phyloP scores from a whole-genome alignment of 2,329 filamentous ascomycete genomes.

The Curvularia lunata region DNA sequence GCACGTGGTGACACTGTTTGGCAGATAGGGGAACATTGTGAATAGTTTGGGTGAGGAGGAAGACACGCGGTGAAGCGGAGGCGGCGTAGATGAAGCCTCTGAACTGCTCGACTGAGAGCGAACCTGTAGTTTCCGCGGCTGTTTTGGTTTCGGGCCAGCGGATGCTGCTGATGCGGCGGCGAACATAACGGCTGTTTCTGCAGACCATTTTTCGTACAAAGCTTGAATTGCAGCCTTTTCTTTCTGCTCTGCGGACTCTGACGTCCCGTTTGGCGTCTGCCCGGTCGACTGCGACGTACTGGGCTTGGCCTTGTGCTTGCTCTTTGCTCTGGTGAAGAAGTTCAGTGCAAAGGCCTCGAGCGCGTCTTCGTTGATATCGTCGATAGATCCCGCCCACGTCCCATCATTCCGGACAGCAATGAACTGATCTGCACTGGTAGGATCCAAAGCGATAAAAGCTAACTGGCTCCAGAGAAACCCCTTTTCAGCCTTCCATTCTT shows the following conservation, averaged over 20 bases:
- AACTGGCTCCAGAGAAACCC: conserved; percentile 43
- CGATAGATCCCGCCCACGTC: conserved; percentile 46
- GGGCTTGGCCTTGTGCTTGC: conserved; percentile 26
- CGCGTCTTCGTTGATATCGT: conserved; percentile 43
- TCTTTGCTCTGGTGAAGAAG: conserved; percentile 34
- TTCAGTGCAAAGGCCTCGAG: conserved; percentile 41
- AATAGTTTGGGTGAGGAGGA: conserved; percentile 37
- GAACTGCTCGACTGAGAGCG: conserved; percentile 37
- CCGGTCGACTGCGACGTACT: conserved; percentile 11
- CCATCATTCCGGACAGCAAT: conserved; percentile 44
- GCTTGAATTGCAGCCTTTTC: conserved; percentile 32
- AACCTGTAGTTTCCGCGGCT: conserved; percentile 35
- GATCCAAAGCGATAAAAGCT: conserved; percentile 41
- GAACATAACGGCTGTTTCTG: conserved; percentile 33
- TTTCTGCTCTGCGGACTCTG: conserved; percentile 8
- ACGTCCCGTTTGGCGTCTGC: conserved; percentile 3
- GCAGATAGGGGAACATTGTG: conserved; percentile 40
- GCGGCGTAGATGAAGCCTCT: conserved; percentile 22
- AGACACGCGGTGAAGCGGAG: conserved; percentile 39
- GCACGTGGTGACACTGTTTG: conserved; percentile 32
- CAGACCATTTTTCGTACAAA: conserved; percentile 42
- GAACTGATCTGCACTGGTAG: conserved; percentile 42
- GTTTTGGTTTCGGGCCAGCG: conserved; percentile 21
- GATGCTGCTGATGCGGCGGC: conserved; percentile 36
- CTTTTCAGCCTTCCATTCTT: conserved; percentile 43